phyloP scores from a whole-genome alignment of 768 basidiomycete genomes.

The Asterophora parasitica region DNA sequence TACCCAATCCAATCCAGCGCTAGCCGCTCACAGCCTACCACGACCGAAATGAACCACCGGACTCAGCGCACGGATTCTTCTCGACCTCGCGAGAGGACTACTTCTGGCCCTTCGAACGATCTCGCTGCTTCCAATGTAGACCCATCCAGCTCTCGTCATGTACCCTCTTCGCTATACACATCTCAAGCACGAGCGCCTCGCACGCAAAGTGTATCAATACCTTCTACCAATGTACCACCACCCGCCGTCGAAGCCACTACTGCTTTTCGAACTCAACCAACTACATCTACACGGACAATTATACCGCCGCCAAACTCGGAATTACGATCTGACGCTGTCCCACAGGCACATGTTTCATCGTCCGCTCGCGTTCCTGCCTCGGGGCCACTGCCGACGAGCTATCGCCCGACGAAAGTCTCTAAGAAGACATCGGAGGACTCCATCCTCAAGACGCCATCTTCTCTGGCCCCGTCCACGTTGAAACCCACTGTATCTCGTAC shows the following conservation, averaged over 20 bases:
- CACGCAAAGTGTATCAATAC: constrained; percentile 10
- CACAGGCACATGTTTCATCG: constrained; percentile 3
- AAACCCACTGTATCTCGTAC: constrained; percentile 37
- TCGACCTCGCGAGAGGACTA: background rate
- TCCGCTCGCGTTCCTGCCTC: constrained; percentile 6
- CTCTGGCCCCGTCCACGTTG: constrained; percentile 48
- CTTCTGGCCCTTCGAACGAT: background rate
- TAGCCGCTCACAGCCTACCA: background rate
- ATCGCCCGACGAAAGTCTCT: constrained; percentile 19
- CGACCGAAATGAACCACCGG: background rate
- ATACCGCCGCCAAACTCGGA: background rate
- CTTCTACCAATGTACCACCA: constrained; percentile 7
- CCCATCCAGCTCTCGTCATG: background rate
- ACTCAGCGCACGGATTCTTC: constrained; percentile 1
- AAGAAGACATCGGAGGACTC: constrained; percentile 44
- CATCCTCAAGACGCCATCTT: constrained; percentile 60
- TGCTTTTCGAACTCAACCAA: background rate
- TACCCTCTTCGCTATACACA: background rate
- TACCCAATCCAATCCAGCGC: background rate
- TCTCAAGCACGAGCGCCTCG: constrained; percentile 9
- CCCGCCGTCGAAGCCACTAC: background rate
- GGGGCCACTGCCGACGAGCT: constrained; percentile 1
- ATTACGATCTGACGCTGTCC: background rate
- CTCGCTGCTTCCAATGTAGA: constrained; percentile 4
- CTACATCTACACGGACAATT: background rate